Evolutionary conservation across 495 filamentous ascomycete species (phyloP).

Genomic region (Aspergillus cristatus): DNA sequence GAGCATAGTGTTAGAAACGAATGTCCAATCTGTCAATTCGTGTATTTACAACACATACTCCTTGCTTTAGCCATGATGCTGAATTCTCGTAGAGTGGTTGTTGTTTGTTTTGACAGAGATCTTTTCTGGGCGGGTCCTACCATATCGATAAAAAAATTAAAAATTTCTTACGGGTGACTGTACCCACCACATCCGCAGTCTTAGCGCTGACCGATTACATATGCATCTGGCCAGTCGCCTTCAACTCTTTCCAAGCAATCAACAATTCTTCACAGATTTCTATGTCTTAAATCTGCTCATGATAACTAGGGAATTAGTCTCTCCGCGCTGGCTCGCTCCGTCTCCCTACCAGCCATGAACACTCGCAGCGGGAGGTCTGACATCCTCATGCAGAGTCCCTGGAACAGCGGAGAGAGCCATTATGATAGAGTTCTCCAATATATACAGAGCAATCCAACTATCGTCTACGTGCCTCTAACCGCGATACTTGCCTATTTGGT

Average conservation of each 20-base stretch:
- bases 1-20: constrained; percentile 13
- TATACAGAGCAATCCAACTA: constrained; percentile 18
- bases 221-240: no score
- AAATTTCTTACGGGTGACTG: constrained; percentile 17
- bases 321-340: constrained; percentile 13
- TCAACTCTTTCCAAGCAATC: constrained; percentile 2
- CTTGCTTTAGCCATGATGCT: constrained; percentile 44
- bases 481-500: constrained; percentile 18
- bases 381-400: constrained; percentile 24
- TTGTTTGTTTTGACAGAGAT: constrained; percentile 3
- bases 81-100: not conserved
- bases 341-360: constrained; percentile 30
- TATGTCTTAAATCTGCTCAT: constrained; percentile 8
- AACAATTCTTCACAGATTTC: not conserved
- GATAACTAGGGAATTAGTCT: constrained; percentile 11
- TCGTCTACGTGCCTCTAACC: constrained; percentile 18
- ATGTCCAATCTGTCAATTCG: not conserved
- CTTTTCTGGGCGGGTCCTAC: not conserved
- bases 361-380: constrained; percentile 26
- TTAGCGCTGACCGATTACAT: constrained; percentile 4
- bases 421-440: constrained; percentile 25
- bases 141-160: constrained; percentile 34
- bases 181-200: constrained; percentile 20
- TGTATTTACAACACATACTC: constrained; percentile 19
- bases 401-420: constrained; percentile 19